These are phyloP conservation scores for Cyathus striatus DNA, from an alignment of 768 basidiomycete species.

Conservation along the genomic window DNA sequence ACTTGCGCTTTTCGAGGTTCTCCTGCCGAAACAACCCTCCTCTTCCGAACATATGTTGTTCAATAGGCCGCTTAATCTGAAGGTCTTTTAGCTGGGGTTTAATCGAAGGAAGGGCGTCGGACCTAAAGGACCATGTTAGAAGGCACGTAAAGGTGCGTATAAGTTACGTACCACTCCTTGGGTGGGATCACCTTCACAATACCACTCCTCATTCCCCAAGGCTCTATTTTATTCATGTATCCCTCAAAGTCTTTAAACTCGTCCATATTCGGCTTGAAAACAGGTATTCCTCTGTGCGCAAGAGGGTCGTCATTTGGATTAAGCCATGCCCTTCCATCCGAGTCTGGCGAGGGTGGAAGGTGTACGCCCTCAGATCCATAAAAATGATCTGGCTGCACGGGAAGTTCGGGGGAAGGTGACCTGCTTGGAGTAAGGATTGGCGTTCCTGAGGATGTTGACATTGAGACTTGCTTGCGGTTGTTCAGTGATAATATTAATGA, in stretches of 20 bases:
- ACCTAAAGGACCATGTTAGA: slow-evolving; percentile 35
- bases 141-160: slow-evolving; percentile 10
- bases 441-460: slow-evolving; percentile 29
- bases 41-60: slow-evolving; percentile 86
- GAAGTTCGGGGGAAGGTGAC: slow-evolving; percentile 50
- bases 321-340: slow-evolving; percentile 61
- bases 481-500: background rate
- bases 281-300: slow-evolving; percentile 88
- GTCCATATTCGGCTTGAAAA: slow-evolving; percentile 91
- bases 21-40: slow-evolving; percentile 85
- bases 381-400: slow-evolving; percentile 79
- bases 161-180: slow-evolving; percentile 72
- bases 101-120: slow-evolving; percentile 65
- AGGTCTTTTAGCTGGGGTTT: slow-evolving; percentile 66
- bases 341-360: slow-evolving; percentile 56
- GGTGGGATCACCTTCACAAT: slow-evolving; percentile 97
- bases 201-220: slow-evolving; percentile 87
- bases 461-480: slow-evolving; percentile 9
- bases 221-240: slow-evolving; percentile 82
- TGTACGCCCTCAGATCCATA: slow-evolving; percentile 53
- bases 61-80: slow-evolving; percentile 86
- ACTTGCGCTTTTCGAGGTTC: slow-evolving; percentile 83
- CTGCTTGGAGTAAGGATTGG: slow-evolving; percentile 42
- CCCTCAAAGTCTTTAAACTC: slow-evolving; percentile 91
- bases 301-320: slow-evolving; percentile 77